Base-by-base conservation (phyloP, 1,284 basidiomycete species). In the Moesziomyces antarcticus region DNA sequence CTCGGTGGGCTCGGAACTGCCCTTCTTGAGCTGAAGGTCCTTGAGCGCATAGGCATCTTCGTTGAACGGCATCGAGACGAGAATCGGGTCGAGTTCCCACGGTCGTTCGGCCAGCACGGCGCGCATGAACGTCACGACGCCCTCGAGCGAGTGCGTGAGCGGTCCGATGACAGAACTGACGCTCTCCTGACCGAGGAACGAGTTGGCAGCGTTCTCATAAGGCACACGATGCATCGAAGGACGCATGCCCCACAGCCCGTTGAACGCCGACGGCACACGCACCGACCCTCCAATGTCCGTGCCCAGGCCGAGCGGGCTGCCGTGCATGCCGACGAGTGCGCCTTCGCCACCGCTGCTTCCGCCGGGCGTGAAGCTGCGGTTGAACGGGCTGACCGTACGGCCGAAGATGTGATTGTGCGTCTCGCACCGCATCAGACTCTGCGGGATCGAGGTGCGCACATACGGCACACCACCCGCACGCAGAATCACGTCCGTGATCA, bases 391-490 rank as follows among this genome's bases (percentile, higher is more conserved):
- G 30, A 86, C 86, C 0, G 91, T 89, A 7, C 87, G 85, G 0
- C 92, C 92, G 86, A 90, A 95, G 16, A 94, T 84, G 6, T 92
- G 91, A 80, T 95, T 95, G 14, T 84, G 85, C 79, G 92, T 93
- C 83, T 95, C 93, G 77, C 93, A 94, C 3, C 91, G 88, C 63
- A 94, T 88, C 87, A 95, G 89, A 0, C 92, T 93, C 85, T 94
- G 91, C 3, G 87, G 87, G 11, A 87, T 87, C 79, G 94, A 94
- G 21, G 91, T 93, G 85, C 93, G 93, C 79, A 89, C 90, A 82
- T 91, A 91, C 2, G 89, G 88, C 40, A 93, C 87, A 0, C 90
- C 92, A n/a, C 92, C 92, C 0, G 92, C 81, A 6, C 92, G 87
- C 42, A 88, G 87, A 33, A 93, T 90, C 22, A 94, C 70, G 6